Percentiles rank a stretch among this genome's conserved stretches.
Evolutionary conservation across 257 asterid species (phyloP).

Genomic region (Jasminum sambac): DNA sequence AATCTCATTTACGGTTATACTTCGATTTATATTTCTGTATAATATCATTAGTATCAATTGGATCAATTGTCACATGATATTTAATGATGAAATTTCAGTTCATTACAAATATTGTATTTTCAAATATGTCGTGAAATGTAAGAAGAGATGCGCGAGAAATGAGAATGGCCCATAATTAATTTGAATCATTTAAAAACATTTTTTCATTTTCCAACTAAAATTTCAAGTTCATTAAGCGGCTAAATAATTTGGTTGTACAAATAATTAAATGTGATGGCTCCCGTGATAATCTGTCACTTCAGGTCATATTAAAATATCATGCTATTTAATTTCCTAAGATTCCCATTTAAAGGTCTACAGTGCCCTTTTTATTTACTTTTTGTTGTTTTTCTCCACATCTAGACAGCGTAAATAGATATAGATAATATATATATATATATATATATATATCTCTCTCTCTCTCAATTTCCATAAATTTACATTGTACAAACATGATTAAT

Average conservation of each 20-base stretch:
- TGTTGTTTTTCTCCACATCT: conserved; percentile 1
- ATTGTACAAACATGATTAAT: neutral
- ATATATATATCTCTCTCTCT: too few relatives aligned
- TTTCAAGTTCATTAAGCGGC: conserved; percentile 9
- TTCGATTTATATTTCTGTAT: too few relatives aligned
- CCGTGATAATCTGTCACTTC: conserved; percentile 28
- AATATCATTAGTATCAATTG: too few relatives aligned
- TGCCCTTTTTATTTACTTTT: neutral
- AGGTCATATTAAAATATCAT: conserved; percentile 30
- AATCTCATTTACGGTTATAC: too few relatives aligned
- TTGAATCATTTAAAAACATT: neutral
- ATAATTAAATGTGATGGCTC: conserved; percentile 5
- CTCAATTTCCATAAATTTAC: neutral
- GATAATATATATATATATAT: too few relatives aligned
- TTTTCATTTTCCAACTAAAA: conserved; percentile 11
- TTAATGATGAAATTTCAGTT: neutral
- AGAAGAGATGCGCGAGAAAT: neutral
- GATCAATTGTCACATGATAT: too few relatives aligned
- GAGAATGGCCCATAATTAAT: neutral
- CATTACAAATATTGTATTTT: too few relatives aligned
- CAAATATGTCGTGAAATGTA: neutral
- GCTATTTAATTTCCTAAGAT: conserved; percentile 31
- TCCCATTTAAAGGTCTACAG: conserved; percentile 34
- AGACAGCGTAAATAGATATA: neutral
- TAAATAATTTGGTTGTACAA: conserved; percentile 4